Conservation (phyloP, 148 eudicot genomes). For the Beta vulgaris region DNA sequence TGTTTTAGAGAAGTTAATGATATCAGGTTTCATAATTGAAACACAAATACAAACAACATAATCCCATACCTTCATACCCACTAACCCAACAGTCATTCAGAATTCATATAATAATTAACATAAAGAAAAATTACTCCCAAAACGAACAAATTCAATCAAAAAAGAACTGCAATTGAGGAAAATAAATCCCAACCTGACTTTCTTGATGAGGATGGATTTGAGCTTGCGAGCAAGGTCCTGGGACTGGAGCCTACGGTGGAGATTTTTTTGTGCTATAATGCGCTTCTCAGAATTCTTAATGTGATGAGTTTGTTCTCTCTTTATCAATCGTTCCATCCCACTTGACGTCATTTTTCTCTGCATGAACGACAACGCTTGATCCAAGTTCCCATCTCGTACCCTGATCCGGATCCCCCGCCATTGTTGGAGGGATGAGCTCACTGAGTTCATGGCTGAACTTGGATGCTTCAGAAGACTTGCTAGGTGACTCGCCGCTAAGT, state of each 20-base stretch:
- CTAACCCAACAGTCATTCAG: no score
- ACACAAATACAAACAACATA: no score
- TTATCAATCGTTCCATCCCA: conserved; percentile 73
- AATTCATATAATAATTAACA: no score
- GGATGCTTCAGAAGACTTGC: conserved; percentile 18
- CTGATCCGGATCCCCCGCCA: conserved; percentile 72
- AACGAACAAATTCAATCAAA: no score
- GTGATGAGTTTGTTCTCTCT: conserved; percentile 49
- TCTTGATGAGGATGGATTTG: conserved; percentile 60
- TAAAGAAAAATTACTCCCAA: no score
- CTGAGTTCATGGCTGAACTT: conserved; percentile 20
- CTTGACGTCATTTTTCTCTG: conserved; percentile 73
- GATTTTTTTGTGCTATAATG: conserved; percentile 58
- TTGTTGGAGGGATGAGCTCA: conserved; percentile 50
- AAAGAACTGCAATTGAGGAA: no score
- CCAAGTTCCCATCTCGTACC: conserved; percentile 57
- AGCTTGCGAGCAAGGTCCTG: conserved; percentile 76
- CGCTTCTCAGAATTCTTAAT: conserved; percentile 89
- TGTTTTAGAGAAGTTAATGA: no score
- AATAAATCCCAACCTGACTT: conserved; percentile 61
- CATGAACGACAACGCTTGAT: conserved; percentile 56
- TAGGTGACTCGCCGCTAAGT: neutral
- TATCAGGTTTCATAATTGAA: no score
- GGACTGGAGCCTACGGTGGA: conserved; percentile 50
- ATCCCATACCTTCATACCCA: no score